phyloP scores from a whole-genome alignment of 1,284 basidiomycete species.

The Malassezia slooffiae region DNA sequence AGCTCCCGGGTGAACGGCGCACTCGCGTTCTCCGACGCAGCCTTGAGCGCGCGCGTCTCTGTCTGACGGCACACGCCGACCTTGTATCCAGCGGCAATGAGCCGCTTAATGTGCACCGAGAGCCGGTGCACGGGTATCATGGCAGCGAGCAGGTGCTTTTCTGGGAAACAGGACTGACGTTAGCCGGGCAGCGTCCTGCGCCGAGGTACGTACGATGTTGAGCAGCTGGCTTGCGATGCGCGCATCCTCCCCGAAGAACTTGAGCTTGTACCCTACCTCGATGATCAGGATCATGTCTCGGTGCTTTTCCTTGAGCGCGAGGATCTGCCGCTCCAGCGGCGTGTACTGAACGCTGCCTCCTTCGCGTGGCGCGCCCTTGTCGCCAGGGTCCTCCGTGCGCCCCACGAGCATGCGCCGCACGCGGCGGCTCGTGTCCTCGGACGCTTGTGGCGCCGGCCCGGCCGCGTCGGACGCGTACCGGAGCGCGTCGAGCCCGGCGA shows the following conservation, averaged over 20 bases:
- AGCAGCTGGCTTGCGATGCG: slow-evolving; percentile 71
- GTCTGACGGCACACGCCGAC: slow-evolving; percentile 79
- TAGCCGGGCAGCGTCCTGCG: neutral
- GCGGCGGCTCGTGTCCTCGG: no score
- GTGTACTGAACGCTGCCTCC: slow-evolving; percentile 50
- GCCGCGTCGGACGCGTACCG: no score
- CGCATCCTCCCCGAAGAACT: slow-evolving; percentile 76
- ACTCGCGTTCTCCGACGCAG: slow-evolving; percentile 50
- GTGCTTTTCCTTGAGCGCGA: slow-evolving; percentile 47
- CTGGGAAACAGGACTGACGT: slow-evolving; percentile 55
- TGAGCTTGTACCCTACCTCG: slow-evolving; percentile 56
- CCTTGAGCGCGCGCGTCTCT: slow-evolving; percentile 92
- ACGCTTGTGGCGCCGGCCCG: no score
- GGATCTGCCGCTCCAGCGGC: slow-evolving; percentile 39
- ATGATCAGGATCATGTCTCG: slow-evolving; percentile 69
- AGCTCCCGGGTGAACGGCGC: slow-evolving; percentile 67
- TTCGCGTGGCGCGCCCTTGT: no score
- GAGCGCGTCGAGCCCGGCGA: no score
- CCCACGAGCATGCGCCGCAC: no score
- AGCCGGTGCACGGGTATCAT: slow-evolving; percentile 71
- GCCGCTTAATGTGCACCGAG: slow-evolving; percentile 67
- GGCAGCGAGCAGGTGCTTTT: slow-evolving; percentile 70
- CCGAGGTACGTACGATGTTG: slow-evolving; percentile 53
- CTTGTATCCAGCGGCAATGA: slow-evolving; percentile 70
- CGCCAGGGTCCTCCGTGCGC: no score